Evolutionary conservation across 2,329 filamentous ascomycete species (phyloP).

Genomic region (Cladophialophora bantiana): DNA sequence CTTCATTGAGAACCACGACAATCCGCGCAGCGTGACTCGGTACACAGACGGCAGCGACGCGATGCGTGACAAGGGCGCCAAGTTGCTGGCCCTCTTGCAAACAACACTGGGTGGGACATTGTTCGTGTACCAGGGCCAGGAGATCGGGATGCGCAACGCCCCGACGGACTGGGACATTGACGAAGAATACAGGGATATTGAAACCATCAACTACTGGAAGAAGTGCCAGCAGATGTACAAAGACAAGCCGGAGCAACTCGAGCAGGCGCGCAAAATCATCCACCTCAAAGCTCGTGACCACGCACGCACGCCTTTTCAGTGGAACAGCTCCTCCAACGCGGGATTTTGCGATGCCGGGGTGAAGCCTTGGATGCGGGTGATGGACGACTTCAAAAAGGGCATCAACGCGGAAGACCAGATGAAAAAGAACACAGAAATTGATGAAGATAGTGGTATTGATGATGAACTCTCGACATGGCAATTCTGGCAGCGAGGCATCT

Average conservation of each 20-base stretch:
- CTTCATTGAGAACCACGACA: slow-evolving; percentile 63
- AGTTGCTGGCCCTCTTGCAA: slow-evolving; percentile 56
- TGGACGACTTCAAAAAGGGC: slow-evolving; percentile 58
- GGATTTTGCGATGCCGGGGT: slow-evolving; percentile 38
- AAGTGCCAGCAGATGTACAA: slow-evolving; percentile 44
- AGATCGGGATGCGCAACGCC: slow-evolving; percentile 71
- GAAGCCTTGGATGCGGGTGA: slow-evolving; percentile 66
- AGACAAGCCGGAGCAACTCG: slow-evolving; percentile 39
- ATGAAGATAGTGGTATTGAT: neutral
- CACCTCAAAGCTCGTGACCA: slow-evolving; percentile 45
- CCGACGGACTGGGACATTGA: slow-evolving; percentile 65
- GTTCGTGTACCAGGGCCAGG: slow-evolving; percentile 74
- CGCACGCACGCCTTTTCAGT: slow-evolving; percentile 44
- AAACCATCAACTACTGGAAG: slow-evolving; percentile 65
- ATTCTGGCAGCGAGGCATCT: slow-evolving; percentile 41
- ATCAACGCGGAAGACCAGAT: slow-evolving; percentile 67
- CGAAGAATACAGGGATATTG: slow-evolving; percentile 72
- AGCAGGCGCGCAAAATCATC: slow-evolving; percentile 42
- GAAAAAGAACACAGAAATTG: slow-evolving; percentile 39
- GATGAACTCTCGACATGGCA: slow-evolving; percentile 38
- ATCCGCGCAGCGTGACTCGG: slow-evolving; percentile 58
- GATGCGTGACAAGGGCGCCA: slow-evolving; percentile 55
- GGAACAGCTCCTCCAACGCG: slow-evolving; percentile 35
- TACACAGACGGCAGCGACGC: slow-evolving; percentile 57
- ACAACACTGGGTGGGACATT: slow-evolving; percentile 62